Evolutionary conservation across 495 filamentous ascomycete genomes (phyloP).

Genomic region (Platismatia glauca): DNA sequence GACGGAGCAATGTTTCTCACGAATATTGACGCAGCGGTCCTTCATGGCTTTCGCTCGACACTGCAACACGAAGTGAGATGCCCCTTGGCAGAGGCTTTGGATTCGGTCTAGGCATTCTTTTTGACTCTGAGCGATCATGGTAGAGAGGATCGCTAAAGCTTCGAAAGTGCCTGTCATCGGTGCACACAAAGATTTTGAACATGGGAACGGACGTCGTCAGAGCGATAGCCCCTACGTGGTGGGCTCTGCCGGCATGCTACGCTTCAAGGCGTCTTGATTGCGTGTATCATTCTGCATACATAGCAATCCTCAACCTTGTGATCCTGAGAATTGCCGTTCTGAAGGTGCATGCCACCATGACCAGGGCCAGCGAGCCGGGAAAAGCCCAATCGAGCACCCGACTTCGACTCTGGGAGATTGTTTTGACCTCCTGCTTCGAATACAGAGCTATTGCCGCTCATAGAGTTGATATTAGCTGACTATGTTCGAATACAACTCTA

Average conservation of each 20-base stretch:
- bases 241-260: neutral
- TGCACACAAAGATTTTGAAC: neutral
- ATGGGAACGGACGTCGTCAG: neutral
- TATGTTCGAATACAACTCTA: neutral
- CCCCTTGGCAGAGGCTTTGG: slow-evolving; percentile 58
- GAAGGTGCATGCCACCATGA: neutral
- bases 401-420: neutral
- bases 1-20: slow-evolving; percentile 51
- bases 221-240: neutral
- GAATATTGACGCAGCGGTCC: slow-evolving; percentile 61
- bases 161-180: slow-evolving; percentile 56
- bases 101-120: slow-evolving; percentile 56
- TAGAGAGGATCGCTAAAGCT: slow-evolving; percentile 54
- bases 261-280: neutral
- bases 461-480: neutral
- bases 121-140: slow-evolving; percentile 62
- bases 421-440: neutral
- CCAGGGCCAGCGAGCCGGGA: neutral
- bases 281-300: neutral
- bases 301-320: neutral
- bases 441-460: neutral
- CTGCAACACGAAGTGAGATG: slow-evolving; percentile 77
- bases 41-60: slow-evolving; percentile 53
- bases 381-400: neutral
- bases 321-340: neutral